Conservation (phyloP, 768 basidiomycete species). For the Pholiota conissans region DNA sequence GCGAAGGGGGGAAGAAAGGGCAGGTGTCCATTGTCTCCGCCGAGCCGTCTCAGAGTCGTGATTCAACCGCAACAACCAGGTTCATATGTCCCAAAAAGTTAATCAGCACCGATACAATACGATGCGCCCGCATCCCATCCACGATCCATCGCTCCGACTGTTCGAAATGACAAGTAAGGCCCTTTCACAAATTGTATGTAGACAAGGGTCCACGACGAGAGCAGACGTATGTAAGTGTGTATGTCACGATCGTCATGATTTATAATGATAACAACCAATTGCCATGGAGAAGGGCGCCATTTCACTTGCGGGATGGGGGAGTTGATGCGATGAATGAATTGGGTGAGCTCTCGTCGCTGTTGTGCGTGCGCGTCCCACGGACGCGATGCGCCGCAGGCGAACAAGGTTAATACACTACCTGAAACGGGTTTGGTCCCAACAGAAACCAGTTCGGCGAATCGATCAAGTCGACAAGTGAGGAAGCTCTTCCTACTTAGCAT, state of each 20-base stretch:
- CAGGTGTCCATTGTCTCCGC: too few species aligned
- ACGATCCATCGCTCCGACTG: too few species aligned
- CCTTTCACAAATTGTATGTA: too few species aligned
- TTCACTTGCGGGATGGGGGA: background rate
- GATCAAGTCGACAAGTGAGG: background rate
- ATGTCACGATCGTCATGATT: background rate
- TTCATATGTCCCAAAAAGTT: too few species aligned
- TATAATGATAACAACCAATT: background rate
- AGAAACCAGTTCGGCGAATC: background rate
- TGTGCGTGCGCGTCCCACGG: background rate
- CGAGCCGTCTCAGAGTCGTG: too few species aligned
- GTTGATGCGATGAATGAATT: background rate
- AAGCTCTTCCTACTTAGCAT: too few species aligned
- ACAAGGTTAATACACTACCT: background rate
- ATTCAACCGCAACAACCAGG: too few species aligned
- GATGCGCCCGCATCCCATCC: too few species aligned
- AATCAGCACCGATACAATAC: too few species aligned
- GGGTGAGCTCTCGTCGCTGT: background rate
- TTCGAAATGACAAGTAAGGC: too few species aligned
- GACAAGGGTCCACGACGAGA: too few species aligned
- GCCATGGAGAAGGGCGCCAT: background rate
- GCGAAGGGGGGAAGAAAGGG: background rate
- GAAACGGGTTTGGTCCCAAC: background rate
- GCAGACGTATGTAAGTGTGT: too few species aligned
- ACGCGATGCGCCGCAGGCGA: background rate